Evolutionary conservation across 371 early-diverging fungal genomes (phyloP), one percentile per base, ranked within the genome.

Genomic region (Sporodiniella umbellata): DNA sequence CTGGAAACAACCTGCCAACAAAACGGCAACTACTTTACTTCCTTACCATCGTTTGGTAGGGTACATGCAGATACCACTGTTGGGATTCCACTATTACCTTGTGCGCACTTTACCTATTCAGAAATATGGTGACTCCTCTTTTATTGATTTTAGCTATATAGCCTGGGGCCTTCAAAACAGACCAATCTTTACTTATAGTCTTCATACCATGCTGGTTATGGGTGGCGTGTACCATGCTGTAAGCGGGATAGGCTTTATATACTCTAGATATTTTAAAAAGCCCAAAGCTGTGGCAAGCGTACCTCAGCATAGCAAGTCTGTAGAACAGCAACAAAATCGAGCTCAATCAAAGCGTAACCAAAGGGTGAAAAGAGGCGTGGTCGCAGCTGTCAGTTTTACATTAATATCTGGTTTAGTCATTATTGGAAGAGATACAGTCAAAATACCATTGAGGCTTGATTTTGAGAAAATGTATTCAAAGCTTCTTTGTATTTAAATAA

Each of bases 111-210:
- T 72, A 4, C 77, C 77, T 14, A 52, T 54, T 4, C 33, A 52
- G 5, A 53, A 58, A 24, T 70, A 72, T 65, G 77, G 77, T 11
- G 77, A 76, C 42, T 70, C 71, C 0, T 51, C 73, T 2, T 70
- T 76, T 43, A 58, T 76, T 8, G 77, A 76, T 42, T 70, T 72
- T 51, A 62, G 66, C 8, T 57, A 68, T 35, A 47, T 76, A 26
- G 68, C 69, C 1, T 72, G 72, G 68, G 68, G 72, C 18, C 43
- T 72, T 8, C 73, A 76, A 43, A 76, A 68, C 12, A 50, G 58
- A 45, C 68, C 77, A 6, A 11, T 55, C 0, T 51, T 70, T n/a
- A 66, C 71, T 2, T 72, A 64, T 42, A 47, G 59, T 3, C 38
- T 68, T 5, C 77, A 76, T 42, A 51, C 45, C 5, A 45, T 56